Evolutionary conservation across 1,284 basidiomycete genomes (phyloP).

Genomic region (Sphagnurus paluster): DNA sequence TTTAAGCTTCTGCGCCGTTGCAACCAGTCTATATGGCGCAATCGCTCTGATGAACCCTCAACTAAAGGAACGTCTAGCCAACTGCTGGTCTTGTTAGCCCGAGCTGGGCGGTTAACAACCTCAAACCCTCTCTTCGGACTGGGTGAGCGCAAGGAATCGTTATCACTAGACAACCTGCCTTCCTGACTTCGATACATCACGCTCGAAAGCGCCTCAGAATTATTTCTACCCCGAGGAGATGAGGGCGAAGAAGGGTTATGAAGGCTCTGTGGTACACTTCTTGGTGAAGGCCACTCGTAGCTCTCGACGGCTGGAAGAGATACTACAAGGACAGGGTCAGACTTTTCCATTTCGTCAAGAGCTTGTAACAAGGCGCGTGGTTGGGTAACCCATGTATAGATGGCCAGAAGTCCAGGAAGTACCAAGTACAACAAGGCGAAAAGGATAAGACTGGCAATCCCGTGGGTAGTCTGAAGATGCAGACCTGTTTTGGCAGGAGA

Average conservation of each 20-base stretch:
- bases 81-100: constrained; percentile 47
- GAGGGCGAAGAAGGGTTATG: constrained; percentile 43
- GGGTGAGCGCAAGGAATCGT: constrained; percentile 44
- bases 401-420: constrained; percentile 45
- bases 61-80: constrained; percentile 44
- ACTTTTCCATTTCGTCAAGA: constrained; percentile 17
- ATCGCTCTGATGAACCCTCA: constrained; percentile 31
- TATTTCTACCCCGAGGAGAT: constrained; percentile 47
- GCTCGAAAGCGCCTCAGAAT: constrained; percentile 54
- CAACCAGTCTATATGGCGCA: constrained; percentile 76
- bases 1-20: constrained; percentile 67
- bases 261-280: constrained; percentile 36
- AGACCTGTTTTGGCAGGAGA: constrained; percentile 26
- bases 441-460: constrained; percentile 60
- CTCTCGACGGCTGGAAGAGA: constrained; percentile 50
- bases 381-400: constrained; percentile 26
- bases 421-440: constrained; percentile 59
- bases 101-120: constrained; percentile 65
- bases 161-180: constrained; percentile 48
- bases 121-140: constrained; percentile 58
- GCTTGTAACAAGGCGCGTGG: constrained; percentile 15
- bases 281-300: constrained; percentile 22
- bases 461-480: constrained; percentile 59
- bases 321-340: constrained; percentile 28
- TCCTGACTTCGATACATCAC: constrained; percentile 46